Evolutionary conservation across 2,329 filamentous ascomycete genomes (phyloP), one percentile per base, ranked within the genome.

Genomic region (Falciphora oryzae): DNA sequence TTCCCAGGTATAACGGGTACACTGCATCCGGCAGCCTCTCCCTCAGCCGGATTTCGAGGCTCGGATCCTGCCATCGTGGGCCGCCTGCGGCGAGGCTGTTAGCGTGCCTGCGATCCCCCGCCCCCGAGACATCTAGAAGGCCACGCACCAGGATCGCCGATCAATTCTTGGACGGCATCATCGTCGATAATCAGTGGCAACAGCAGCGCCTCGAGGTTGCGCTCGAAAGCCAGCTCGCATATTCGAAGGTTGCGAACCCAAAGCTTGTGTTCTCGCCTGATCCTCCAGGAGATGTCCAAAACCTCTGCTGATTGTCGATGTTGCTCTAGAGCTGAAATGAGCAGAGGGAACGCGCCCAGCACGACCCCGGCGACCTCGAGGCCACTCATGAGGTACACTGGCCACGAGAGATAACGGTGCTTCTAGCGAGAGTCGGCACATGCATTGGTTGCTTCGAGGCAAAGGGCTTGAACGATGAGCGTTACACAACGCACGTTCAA

Each of bases 351-450:
- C 18, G 66, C 25, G 14, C 69, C 69, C 3, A 72, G 69, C 4
- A 71, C 69, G 27, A 71, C 29, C 22, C 71, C 70, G 4, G 69
- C 66, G 25, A 71, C 65, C 62, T 71, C 70, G 16, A 71, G 65
- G 10, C 71, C 70, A 2, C 69, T 69, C 70, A 71, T 72, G 4
- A 18, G 16, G 16, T 38, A 18, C 35, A 38, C 35, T 4, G 14
- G 14, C 14, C 35, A 38, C 35, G 13, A 38, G 35, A 38, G 32
- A 11, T 35, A 13, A 11, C 32, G 11, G 10, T 11, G 32, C 32
- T 35, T 35, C 32, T 35, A 13, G 32, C 10, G 32, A 35, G 32
- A 11, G 32, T 35, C 32, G 32, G 32, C 32, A 35, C 3, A 13
- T 11, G 8, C 8, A 3, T 35, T 11, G 32, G 29, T 29, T 29